Conservation (phyloP, 1,284 basidiomycete genomes). For the Pyrrhoderma noxium region DNA sequence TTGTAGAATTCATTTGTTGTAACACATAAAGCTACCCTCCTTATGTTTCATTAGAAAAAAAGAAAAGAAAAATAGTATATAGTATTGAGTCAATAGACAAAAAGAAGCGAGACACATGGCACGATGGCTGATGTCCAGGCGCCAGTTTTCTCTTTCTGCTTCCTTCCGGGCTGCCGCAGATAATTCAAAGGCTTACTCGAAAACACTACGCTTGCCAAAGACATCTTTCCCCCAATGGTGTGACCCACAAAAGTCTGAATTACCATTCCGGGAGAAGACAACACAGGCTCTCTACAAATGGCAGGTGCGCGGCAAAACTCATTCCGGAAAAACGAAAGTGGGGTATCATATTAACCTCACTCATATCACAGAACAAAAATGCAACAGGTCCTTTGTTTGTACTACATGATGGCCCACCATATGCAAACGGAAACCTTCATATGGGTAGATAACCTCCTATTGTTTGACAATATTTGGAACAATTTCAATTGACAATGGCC, state of each 20-base stretch:
- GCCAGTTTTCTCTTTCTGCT: conserved; percentile 2
- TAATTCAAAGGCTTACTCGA: conserved; percentile 35
- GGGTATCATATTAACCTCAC: conserved; percentile 6
- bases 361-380: conserved; percentile 48
- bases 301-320: conserved; percentile 57
- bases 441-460: conserved; percentile 57
- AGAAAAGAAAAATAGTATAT: too few species aligned
- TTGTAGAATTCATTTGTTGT: background rate
- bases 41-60: too few species aligned
- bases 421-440: conserved; percentile 94
- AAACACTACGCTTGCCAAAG: conserved; percentile 79
- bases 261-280: conserved; percentile 56
- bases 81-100: too few species aligned
- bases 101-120: background rate
- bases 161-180: background rate
- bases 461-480: background rate
- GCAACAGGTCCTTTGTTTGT: conserved; percentile 68
- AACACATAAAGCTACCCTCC: too few species aligned
- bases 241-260: conserved; percentile 60
- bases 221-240: conserved; percentile 76
- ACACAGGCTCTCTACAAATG: conserved; percentile 76
- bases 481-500: background rate
- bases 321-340: conserved; percentile 7
- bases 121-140: conserved; percentile 4
- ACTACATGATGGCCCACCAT: conserved; percentile 95